Evolutionary conservation across 805 yeast species (phyloP).

Genomic region (Scheffersomyces lignosus): DNA sequence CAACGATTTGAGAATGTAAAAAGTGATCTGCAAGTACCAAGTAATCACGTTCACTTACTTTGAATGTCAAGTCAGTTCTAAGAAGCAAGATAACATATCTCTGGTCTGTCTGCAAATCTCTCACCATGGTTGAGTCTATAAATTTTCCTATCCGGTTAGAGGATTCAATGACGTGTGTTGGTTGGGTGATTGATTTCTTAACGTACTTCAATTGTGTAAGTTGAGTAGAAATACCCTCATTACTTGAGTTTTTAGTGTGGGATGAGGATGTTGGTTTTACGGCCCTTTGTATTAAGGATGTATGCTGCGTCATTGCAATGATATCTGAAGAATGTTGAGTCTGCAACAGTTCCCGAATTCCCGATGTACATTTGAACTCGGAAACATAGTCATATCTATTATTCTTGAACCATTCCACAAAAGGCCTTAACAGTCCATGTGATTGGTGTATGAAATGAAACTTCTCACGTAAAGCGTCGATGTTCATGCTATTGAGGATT

Average conservation of each 20-base stretch:
- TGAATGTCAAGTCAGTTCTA: slow-evolving; percentile 8
- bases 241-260: not conserved
- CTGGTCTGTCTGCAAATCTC: not conserved
- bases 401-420: slow-evolving; percentile 9
- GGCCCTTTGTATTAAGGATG: slow-evolving; percentile 2
- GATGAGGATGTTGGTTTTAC: not conserved
- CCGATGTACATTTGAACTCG: not conserved
- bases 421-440: no score
- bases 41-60: slow-evolving; percentile 2
- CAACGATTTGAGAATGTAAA: slow-evolving; percentile 1
- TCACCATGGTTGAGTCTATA: slow-evolving; percentile 6
- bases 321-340: not conserved
- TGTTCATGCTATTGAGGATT: not conserved
- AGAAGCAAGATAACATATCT: not conserved
- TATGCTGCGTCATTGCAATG: not conserved
- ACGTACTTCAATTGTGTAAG: not conserved
- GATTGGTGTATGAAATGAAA: not conserved
- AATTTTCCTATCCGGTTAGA: slow-evolving; percentile 6
- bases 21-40: slow-evolving; percentile 4
- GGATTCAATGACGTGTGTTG: not conserved
- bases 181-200: not conserved
- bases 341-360: not conserved
- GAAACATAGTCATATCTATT: slow-evolving; percentile 8
- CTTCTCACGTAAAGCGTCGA: not conserved
- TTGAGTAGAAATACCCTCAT: not conserved